These are phyloP conservation scores for Saccharomycopsis olivae DNA, from an alignment of 805 yeast genomes.

Conservation along the genomic window DNA sequence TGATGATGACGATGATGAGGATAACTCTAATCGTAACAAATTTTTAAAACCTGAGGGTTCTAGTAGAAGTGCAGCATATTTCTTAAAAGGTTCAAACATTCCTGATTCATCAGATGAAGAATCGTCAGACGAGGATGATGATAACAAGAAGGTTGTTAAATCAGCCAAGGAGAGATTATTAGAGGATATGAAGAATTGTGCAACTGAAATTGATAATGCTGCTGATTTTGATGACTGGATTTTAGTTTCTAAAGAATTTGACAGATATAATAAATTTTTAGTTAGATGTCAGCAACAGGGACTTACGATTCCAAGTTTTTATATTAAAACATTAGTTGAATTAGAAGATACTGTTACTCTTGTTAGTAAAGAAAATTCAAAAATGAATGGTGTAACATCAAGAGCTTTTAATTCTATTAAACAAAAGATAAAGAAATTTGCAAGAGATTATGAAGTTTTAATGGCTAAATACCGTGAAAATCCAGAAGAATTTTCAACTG, in stretches of 20 bases:
- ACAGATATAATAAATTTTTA: constrained; percentile 56
- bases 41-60: constrained; percentile 21
- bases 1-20: constrained; percentile 25
- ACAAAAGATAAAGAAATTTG: constrained; percentile 78
- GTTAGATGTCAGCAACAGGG: constrained; percentile 70
- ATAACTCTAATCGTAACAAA: constrained; percentile 23
- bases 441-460: constrained; percentile 55
- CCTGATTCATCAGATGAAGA: constrained; percentile 32
- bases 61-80: constrained; percentile 13
- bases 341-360: constrained; percentile 55
- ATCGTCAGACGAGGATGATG: constrained; percentile 45
- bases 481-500: constrained; percentile 74
- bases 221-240: constrained; percentile 40
- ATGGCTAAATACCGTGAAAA: constrained; percentile 50
- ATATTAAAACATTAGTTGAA: constrained; percentile 55
- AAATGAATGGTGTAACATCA: constrained; percentile 71
- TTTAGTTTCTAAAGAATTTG: constrained; percentile 63
- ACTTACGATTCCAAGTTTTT: constrained; percentile 59
- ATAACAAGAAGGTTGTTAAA: constrained; percentile 72
- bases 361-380: constrained; percentile 43
- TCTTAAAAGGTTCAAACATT: constrained; percentile 24
- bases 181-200: constrained; percentile 74
- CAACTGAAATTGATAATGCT: constrained; percentile 46
- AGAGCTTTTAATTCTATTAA: constrained; percentile 78
- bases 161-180: constrained; percentile 86